Evolutionary conservation across 2,329 filamentous ascomycete genomes (phyloP), one percentile per base, ranked within the genome.

Genomic region (Trichoderma polysporum): DNA sequence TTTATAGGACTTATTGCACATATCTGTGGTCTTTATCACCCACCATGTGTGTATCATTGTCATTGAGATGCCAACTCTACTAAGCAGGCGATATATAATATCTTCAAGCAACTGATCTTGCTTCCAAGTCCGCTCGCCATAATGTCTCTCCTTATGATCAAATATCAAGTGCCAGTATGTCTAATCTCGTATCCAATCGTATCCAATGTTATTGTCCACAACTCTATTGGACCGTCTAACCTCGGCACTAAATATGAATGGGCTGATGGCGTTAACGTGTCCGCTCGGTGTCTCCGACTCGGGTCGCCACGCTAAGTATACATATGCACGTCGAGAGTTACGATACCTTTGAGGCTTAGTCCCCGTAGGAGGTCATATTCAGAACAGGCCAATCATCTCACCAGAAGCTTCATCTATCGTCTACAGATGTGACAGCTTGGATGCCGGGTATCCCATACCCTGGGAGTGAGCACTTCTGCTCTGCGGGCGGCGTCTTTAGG

Each of bases 231-330:
- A 10, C n/a, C 25, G 22, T 31, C 47, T 12, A 15, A 8, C 31
- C 29, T 35, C 45, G 45, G 45, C 19, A 19, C n/a, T 33, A 2
- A n/a, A 13, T 17, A 39, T 52, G 45, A 19, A 31, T 19, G 33
- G 13, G 3, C 17, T 17, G 15, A 61, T 15, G 25, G 12, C 10
- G 25, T 41, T 15, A 35, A 52, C 33, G 10, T 37, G 47, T 29
- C 47, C 9, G 29, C 41, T 62, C 59, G 45, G 59, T 45, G 47
- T 50, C 45, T 47, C 58, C 45, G 59, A 62, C 22, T 39, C 59
- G 52, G 59, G 33, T 37, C 19, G 59, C 58, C 33, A 52, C 59
- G 47, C 45, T 52, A 37, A 27, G 27, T n/a, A 57, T 10, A 8
- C 17, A 25, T 15, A 39, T 50, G 59, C 59, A 39, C n/a, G 47